These are phyloP conservation scores for Deinandra increscens DNA, from an alignment of 129 eudicot genomes.

Conservation along the genomic window DNA sequence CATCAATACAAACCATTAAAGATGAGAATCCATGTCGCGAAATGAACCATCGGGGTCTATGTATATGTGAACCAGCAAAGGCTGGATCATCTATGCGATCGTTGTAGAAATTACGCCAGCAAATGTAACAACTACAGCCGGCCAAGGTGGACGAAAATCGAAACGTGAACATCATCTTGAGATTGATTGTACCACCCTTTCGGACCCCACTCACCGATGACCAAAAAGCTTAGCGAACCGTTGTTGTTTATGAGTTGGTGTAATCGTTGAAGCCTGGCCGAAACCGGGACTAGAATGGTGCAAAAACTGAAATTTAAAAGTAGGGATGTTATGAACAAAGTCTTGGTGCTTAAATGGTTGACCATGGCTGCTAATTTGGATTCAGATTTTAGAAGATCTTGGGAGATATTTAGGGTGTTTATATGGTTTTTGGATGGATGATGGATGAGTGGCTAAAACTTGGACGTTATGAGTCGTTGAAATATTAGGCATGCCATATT, in stretches of 20 bases:
- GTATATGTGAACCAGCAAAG: constrained; percentile 38
- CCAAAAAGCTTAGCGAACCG: constrained; percentile 60
- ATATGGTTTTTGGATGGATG: constrained; percentile 23
- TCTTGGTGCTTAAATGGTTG: constrained; percentile 32
- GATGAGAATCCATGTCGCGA: neutral
- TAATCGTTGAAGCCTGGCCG: constrained; percentile 39
- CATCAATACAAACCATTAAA: neutral
- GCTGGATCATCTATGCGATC: constrained; percentile 45
- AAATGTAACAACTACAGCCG: constrained; percentile 33
- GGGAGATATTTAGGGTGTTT: constrained; percentile 5
- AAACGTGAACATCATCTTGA: constrained; percentile 56
- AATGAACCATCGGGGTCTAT: neutral
- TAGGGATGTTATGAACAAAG: constrained; percentile 26
- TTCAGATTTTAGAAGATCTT: constrained; percentile 12
- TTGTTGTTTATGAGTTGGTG: constrained; percentile 43
- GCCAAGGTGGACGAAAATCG: constrained; percentile 31
- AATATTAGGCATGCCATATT: constrained; percentile 29
- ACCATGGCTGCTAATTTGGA: constrained; percentile 35
- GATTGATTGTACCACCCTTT: constrained; percentile 63
- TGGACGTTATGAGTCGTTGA: constrained; percentile 19
- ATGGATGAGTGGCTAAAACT: constrained; percentile 16
- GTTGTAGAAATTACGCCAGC: constrained; percentile 12
- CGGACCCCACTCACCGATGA: constrained; percentile 80
- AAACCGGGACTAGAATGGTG: constrained; percentile 21
- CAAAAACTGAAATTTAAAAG: constrained; percentile 18